phyloP scores from a whole-genome alignment of 768 basidiomycete species.

The Termitomyces sp. region DNA sequence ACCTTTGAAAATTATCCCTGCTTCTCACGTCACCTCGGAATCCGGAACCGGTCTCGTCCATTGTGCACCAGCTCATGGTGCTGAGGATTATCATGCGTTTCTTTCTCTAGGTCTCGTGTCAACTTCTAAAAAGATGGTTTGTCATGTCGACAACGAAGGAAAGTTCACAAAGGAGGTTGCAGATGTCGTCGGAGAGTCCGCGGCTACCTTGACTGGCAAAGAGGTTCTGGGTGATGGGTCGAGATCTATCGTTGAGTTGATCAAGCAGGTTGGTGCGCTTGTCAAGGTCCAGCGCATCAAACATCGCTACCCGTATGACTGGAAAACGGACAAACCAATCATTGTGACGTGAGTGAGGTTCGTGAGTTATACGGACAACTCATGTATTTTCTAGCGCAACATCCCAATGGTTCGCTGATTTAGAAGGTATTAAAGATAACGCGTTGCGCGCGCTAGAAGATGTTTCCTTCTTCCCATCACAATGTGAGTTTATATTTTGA shows the following conservation, averaged over 20 bases:
- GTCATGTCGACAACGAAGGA: slow-evolving; percentile 79
- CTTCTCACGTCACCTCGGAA: slow-evolving; percentile 73
- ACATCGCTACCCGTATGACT: slow-evolving; percentile 95
- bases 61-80: slow-evolving; percentile 91
- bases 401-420: slow-evolving; percentile 95
- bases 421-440: slow-evolving; percentile 74
- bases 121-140: slow-evolving; percentile 45
- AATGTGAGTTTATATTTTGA: slow-evolving; percentile 42
- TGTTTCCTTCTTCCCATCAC: slow-evolving; percentile 71
- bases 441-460: slow-evolving; percentile 64
- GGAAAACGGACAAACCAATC: slow-evolving; percentile 91
- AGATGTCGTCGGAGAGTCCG: slow-evolving; percentile 48
- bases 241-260: slow-evolving; percentile 54
- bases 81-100: slow-evolving; percentile 85
- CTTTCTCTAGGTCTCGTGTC: slow-evolving; percentile 48
- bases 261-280: slow-evolving; percentile 52
- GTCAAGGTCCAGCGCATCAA: slow-evolving; percentile 65
- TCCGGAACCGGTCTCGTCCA: slow-evolving; percentile 97
- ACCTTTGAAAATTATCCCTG: slow-evolving; percentile 51
- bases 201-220: slow-evolving; percentile 53
- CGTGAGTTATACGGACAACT: neutral
- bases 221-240: slow-evolving; percentile 72
- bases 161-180: slow-evolving; percentile 57
- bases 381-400: slow-evolving; percentile 55
- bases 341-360: slow-evolving; percentile 69